These are phyloP conservation scores for Gynandropsis gynandra DNA, from an alignment of 345 rosid species.

Conservation along the genomic window DNA sequence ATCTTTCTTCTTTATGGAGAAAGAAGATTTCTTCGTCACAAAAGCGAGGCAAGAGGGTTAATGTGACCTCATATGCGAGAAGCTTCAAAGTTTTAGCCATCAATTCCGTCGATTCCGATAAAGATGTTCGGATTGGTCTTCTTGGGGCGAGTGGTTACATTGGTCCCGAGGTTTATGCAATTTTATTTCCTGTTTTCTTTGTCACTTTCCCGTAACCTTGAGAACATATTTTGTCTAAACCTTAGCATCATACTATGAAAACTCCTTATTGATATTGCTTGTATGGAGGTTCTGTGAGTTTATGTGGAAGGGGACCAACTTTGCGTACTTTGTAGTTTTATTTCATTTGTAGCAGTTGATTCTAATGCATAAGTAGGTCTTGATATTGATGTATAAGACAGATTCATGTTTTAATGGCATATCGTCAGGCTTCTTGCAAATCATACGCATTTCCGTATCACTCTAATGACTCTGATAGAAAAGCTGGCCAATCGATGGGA, in stretches of 20 bases:
- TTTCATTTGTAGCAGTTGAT: too few species aligned
- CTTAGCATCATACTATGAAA: not conserved
- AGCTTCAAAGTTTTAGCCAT: slow-evolving; percentile 32
- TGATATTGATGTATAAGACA: too few species aligned
- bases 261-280: not conserved
- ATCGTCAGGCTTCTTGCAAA: too few species aligned
- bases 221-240: not conserved
- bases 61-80: too few species aligned
- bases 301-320: too few species aligned
- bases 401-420: too few species aligned
- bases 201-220: too few species aligned
- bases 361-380: too few species aligned
- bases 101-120: slow-evolving; percentile 27
- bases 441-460: slow-evolving; percentile 52
- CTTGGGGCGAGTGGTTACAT: slow-evolving; percentile 99
- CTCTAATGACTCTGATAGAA: slow-evolving; percentile 91
- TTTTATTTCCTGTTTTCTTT: too few species aligned
- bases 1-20: slow-evolving; percentile 21
- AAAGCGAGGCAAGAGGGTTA: slow-evolving; percentile 25
- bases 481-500: slow-evolving; percentile 90
- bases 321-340: too few species aligned
- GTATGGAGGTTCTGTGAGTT: too few species aligned
- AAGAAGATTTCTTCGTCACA: slow-evolving; percentile 24
- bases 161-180: slow-evolving; percentile 97
- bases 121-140: slow-evolving; percentile 69